Conservation (phyloP, 805 yeast genomes). For the Schwanniomyces pseudopolymorphus region DNA sequence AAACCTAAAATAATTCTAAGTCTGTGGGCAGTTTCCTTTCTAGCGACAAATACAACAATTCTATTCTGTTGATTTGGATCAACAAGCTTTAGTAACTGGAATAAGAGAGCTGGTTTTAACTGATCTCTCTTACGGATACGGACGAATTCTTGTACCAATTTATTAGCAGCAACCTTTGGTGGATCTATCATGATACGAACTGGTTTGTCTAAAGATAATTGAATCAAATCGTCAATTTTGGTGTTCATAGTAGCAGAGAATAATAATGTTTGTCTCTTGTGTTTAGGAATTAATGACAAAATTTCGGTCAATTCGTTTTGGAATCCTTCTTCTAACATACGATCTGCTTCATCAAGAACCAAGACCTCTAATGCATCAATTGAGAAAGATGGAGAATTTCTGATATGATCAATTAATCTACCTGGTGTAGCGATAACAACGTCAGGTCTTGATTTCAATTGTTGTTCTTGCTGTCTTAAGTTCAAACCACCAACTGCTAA, state of each 20-base stretch:
- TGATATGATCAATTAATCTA: slow-evolving; percentile 93
- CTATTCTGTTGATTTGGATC: slow-evolving; percentile 65
- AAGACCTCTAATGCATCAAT: slow-evolving; percentile 90
- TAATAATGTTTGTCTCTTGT: slow-evolving; percentile 87
- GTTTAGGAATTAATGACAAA: slow-evolving; percentile 74
- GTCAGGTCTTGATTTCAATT: slow-evolving; percentile 89
- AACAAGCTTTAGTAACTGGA: slow-evolving; percentile 64
- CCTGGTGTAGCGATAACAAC: slow-evolving; percentile 98
- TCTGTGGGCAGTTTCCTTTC: slow-evolving; percentile 88
- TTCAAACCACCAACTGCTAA: slow-evolving; percentile 98
- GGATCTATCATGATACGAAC: slow-evolving; percentile 95
- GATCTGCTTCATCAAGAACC: slow-evolving; percentile 96
- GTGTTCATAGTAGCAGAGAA: slow-evolving; percentile 99
- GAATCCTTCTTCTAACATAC: slow-evolving; percentile 99
- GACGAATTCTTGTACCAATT: slow-evolving; percentile 88
- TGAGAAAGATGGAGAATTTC: slow-evolving; percentile 90
- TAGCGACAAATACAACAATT: slow-evolving; percentile 85
- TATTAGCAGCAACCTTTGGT: slow-evolving; percentile 91
- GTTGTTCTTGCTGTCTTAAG: slow-evolving; percentile 93
- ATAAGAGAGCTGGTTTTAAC: slow-evolving; percentile 79
- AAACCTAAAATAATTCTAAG: slow-evolving; percentile 75
- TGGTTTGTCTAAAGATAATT: slow-evolving; percentile 84
- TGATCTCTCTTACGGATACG: slow-evolving; percentile 88
- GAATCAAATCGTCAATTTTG: slow-evolving; percentile 81
- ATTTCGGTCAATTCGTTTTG: slow-evolving; percentile 93